These are phyloP conservation scores for Emmonsiellopsis sp. DNA, from an alignment of 2,329 filamentous ascomycete species.

Conservation along the genomic window DNA sequence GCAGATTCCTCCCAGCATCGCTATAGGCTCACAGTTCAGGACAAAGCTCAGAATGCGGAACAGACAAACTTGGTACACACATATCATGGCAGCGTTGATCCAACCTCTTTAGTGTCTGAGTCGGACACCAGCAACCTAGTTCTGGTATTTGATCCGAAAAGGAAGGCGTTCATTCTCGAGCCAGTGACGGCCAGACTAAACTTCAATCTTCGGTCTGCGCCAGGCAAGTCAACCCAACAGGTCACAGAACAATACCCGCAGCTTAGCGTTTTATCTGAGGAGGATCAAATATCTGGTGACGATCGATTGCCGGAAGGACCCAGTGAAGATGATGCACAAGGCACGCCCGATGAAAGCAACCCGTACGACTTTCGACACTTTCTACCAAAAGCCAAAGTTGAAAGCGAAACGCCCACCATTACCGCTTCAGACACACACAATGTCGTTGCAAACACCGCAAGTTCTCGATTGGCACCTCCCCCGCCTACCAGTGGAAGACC, in stretches of 20 bases:
- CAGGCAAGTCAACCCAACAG: constrained; percentile 55
- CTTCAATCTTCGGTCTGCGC: constrained; percentile 72
- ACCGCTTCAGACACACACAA: constrained; percentile 29
- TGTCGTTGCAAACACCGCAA: constrained; percentile 23
- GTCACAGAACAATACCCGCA: constrained; percentile 61
- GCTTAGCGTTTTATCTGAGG: constrained; percentile 38
- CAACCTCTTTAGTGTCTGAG: constrained; percentile 20
- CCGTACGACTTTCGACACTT: constrained; percentile 44
- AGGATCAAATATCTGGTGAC: constrained; percentile 27
- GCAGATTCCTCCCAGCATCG: constrained; percentile 25
- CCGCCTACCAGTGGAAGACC: constrained; percentile 20
- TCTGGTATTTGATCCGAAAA: constrained; percentile 66
- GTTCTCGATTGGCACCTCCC: constrained; percentile 22
- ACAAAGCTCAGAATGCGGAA: constrained; percentile 32
- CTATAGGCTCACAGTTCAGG: constrained; percentile 34
- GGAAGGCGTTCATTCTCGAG: constrained; percentile 73
- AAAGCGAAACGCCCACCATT: constrained; percentile 19
- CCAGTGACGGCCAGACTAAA: constrained; percentile 72
- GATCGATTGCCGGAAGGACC: constrained; percentile 22
- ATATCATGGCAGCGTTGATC: constrained; percentile 34
- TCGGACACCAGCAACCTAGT: constrained; percentile 30
- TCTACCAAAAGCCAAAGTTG: constrained; percentile 32
- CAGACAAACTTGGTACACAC: constrained; percentile 29
- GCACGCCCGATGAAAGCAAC: constrained; percentile 34
- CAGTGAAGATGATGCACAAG: constrained; percentile 31